A percentile compares a stretch with the other conserved stretches of the same genome.
These are phyloP conservation scores for Beauveria medogensis DNA, from an alignment of 2,329 filamentous ascomycete species.

Conservation along the genomic window DNA sequence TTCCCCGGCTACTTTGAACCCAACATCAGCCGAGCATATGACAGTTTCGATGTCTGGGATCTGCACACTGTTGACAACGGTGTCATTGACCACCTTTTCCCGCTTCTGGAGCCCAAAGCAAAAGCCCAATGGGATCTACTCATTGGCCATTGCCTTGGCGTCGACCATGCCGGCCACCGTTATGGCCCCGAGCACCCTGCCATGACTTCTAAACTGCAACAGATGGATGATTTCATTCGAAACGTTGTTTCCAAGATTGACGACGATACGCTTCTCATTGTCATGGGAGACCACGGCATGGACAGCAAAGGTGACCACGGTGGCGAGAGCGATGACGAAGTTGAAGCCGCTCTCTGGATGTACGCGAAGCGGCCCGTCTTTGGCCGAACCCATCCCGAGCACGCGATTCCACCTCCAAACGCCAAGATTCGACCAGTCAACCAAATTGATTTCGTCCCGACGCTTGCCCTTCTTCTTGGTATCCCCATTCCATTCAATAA, in stretches of 20 bases:
- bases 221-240: slow-evolving; percentile 80
- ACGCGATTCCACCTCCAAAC: slow-evolving; percentile 50
- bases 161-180: slow-evolving; percentile 93
- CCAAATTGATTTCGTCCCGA: slow-evolving; percentile 95
- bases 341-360: slow-evolving; percentile 96
- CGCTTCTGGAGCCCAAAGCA: slow-evolving; percentile 60
- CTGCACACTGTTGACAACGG: slow-evolving; percentile 94
- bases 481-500: slow-evolving; percentile 96
- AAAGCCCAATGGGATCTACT: slow-evolving; percentile 81
- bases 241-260: slow-evolving; percentile 66
- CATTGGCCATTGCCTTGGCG: slow-evolving; percentile 87
- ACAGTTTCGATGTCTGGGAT: slow-evolving; percentile 98
- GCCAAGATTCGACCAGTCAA: slow-evolving; percentile 69
- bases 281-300: slow-evolving; percentile 99
- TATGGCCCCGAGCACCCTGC: slow-evolving; percentile 90
- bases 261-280: slow-evolving; percentile 77
- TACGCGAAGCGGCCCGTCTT: slow-evolving; percentile 85
- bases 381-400: slow-evolving; percentile 61
- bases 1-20: slow-evolving; percentile 91
- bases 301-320: slow-evolving; percentile 94
- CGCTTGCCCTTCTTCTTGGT: slow-evolving; percentile 76
- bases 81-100: slow-evolving; percentile 83
- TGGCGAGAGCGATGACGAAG: slow-evolving; percentile 94
- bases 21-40: slow-evolving; percentile 79
- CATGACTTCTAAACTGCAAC: slow-evolving; percentile 81